A percentile compares a stretch with the other conserved stretches of the same genome.
Evolutionary conservation across 495 filamentous ascomycete genomes (phyloP).

Genomic region (Tuber melanosporum): DNA sequence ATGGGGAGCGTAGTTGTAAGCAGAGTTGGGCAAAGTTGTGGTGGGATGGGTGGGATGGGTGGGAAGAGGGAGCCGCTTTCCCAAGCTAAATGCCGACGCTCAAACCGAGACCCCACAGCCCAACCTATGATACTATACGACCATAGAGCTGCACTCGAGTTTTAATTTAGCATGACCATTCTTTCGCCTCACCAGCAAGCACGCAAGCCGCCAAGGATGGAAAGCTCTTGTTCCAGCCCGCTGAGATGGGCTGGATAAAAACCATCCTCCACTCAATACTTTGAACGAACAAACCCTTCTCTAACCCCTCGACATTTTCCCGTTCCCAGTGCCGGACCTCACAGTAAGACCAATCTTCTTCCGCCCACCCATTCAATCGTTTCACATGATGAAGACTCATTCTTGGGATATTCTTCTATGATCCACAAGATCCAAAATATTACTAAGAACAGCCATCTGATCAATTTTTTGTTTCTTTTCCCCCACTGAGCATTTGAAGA

Average conservation of each 20-base stretch:
- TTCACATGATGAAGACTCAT: neutral
- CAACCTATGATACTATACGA: no score
- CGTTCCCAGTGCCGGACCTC: neutral
- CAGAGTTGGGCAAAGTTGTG: neutral
- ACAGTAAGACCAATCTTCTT: neutral
- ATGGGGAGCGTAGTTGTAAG: neutral
- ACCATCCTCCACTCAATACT: neutral
- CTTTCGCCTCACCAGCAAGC: no score
- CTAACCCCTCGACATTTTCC: neutral
- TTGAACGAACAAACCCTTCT: neutral
- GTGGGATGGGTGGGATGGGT: neutral
- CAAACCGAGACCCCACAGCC: neutral
- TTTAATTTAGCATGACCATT: no score
- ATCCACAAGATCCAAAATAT: neutral
- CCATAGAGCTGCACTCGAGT: no score
- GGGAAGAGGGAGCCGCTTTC: neutral
- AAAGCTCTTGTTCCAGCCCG: neutral
- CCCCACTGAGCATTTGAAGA: neutral
- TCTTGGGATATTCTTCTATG: neutral
- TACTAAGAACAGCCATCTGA: conserved; percentile 7
- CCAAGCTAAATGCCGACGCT: neutral
- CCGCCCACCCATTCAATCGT: neutral
- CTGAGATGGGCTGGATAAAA: no score
- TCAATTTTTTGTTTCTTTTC: neutral
- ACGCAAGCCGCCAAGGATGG: neutral